Conservation (phyloP, 345 rosid species). For the Pelargonium nanum region DNA sequence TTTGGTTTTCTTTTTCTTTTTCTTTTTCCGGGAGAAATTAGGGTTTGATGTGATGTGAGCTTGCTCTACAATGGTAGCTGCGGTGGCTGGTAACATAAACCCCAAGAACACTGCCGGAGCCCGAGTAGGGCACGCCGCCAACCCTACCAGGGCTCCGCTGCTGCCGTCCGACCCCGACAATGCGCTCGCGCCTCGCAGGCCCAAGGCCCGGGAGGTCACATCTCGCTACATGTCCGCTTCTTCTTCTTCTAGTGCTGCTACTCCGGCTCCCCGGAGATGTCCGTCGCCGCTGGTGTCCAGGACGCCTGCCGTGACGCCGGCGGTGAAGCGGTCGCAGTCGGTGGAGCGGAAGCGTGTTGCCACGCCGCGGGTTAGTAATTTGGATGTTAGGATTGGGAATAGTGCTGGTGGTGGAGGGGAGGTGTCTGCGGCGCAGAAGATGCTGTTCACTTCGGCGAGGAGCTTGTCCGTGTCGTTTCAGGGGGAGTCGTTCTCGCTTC, state of each 20-base stretch:
- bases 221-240: constrained; percentile 55
- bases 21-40: not conserved
- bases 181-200: constrained; percentile 49
- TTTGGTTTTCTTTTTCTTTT: not conserved
- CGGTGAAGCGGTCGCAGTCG: constrained; percentile 51
- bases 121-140: constrained; percentile 12
- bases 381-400: constrained; percentile 25
- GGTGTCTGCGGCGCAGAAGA: constrained; percentile 45
- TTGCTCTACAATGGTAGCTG: constrained; percentile 14
- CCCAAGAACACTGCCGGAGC: not conserved
- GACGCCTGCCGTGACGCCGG: constrained; percentile 23
- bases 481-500: constrained; percentile 64
- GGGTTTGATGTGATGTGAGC: not conserved
- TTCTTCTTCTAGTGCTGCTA: constrained; percentile 24
- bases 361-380: constrained; percentile 34
- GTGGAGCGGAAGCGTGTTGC: constrained; percentile 55
- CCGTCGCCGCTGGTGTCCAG: constrained; percentile 53
- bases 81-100: not conserved
- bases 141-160: constrained; percentile 44
- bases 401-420: constrained; percentile 17
- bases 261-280: constrained; percentile 38
- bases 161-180: constrained; percentile 60
- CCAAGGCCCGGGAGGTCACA: constrained; percentile 56
- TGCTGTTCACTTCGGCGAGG: constrained; percentile 62
- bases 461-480: constrained; percentile 76